Conservation (phyloP, 768 basidiomycete species). For the Hysterangium stoloniferum region DNA sequence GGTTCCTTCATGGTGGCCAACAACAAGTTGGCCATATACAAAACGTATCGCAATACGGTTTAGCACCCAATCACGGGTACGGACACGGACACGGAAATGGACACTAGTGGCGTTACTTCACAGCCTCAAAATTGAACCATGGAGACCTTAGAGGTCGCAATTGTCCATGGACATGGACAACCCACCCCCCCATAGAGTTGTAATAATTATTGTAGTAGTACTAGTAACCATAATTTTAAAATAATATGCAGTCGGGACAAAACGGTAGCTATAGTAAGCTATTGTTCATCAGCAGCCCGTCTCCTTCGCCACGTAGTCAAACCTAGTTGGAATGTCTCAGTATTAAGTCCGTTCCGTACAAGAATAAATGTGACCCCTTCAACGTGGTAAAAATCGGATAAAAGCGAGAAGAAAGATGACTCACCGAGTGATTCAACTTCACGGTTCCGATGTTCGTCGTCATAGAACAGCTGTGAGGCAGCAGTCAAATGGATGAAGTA, state of each 20-base stretch:
- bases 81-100: background rate
- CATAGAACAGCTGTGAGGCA: constrained; percentile 45
- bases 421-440: constrained; percentile 56
- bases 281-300: too few species aligned
- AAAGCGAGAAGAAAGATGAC: background rate
- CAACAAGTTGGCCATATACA: constrained; percentile 1
- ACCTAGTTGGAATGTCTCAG: constrained; percentile 61
- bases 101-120: too few species aligned
- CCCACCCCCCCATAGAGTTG: too few species aligned
- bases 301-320: constrained; percentile 63
- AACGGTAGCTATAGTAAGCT: too few species aligned
- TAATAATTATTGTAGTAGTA: too few species aligned
- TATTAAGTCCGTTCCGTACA: constrained; percentile 55
- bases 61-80: too few species aligned
- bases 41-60: constrained; percentile 1
- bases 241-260: too few species aligned
- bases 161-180: too few species aligned
- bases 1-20: constrained; percentile 6
- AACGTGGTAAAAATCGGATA: background rate
- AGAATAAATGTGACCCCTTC: constrained; percentile 79
- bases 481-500: background rate
- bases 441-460: constrained; percentile 57
- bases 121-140: too few species aligned
- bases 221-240: too few species aligned
- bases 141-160: too few species aligned